These are phyloP conservation scores for Chimonanthus salicifolius DNA, from an alignment of 164 flowering plant genomes.

Conservation along the genomic window DNA sequence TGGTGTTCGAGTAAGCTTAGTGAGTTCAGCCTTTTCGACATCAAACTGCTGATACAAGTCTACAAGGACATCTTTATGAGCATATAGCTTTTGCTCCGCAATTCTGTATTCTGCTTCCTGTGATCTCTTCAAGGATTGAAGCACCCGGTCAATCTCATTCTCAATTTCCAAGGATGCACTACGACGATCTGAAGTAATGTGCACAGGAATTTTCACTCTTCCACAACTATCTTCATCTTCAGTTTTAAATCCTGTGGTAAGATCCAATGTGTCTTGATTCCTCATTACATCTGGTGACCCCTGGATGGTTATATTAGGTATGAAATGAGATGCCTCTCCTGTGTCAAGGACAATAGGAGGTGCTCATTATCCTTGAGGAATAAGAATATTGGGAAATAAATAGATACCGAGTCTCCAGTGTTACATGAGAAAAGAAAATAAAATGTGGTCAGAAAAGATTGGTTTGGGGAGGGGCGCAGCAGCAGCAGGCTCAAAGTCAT, in stretches of 20 bases:
- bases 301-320: neutral
- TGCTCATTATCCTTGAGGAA: too few species aligned
- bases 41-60: constrained; percentile 51
- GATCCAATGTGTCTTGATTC: neutral
- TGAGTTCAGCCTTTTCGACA: constrained; percentile 39
- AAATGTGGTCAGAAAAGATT: too few species aligned
- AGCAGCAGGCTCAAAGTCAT: too few species aligned
- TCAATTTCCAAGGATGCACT: constrained; percentile 8
- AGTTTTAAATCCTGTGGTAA: neutral
- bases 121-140: constrained; percentile 47
- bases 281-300: neutral
- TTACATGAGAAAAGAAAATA: too few species aligned
- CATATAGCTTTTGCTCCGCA: constrained; percentile 54
- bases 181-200: constrained; percentile 4
- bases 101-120: constrained; percentile 58
- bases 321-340: constrained; percentile 8
- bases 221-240: neutral
- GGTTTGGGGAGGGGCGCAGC: too few species aligned
- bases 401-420: too few species aligned
- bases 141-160: constrained; percentile 22
- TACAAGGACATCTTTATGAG: constrained; percentile 41
- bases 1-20: constrained; percentile 4
- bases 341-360: too few species aligned
- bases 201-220: neutral
- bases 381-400: too few species aligned